Conservation (phyloP, 306 rosid species). For the Ormosia semicastrata region DNA sequence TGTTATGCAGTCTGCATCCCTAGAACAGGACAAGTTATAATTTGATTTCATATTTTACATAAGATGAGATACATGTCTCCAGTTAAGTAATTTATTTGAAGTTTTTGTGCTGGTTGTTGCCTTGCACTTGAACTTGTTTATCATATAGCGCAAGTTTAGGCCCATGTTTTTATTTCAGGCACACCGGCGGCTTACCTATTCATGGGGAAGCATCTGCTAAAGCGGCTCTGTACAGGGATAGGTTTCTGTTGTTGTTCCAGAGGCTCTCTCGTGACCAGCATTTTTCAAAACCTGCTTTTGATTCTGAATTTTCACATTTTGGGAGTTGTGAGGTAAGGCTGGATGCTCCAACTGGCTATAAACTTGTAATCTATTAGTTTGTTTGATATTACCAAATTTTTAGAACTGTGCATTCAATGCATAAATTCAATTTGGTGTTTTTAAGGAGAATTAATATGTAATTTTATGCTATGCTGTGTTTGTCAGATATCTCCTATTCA, state of each 20-base stretch:
- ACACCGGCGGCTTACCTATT: constrained; percentile 54
- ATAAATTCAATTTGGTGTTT: background rate
- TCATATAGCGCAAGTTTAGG: background rate
- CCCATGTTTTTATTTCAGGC: constrained; percentile 43
- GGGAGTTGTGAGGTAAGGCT: constrained; percentile 83
- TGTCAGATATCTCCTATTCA: constrained; percentile 92
- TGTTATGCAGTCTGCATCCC: background rate
- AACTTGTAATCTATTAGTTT: background rate
- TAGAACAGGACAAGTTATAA: background rate
- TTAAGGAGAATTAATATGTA: background rate
- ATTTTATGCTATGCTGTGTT: constrained; percentile 12
- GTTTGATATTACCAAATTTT: background rate
- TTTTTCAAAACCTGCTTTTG: constrained; percentile 82
- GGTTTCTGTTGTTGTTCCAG: constrained; percentile 72
- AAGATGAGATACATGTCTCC: background rate
- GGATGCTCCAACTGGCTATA: background rate
- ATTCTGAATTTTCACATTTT: constrained; percentile 57
- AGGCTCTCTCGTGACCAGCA: constrained; percentile 84
- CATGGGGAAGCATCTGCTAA: constrained; percentile 86
- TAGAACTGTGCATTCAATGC: background rate
- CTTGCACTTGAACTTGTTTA: constrained; percentile 4
- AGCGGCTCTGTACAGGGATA: constrained; percentile 67
- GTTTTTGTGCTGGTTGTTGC: background rate
- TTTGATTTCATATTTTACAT: background rate
- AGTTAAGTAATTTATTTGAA: constrained; percentile 1